phyloP scores from a whole-genome alignment of 805 yeast genomes.

The Ogataea degrootiae region DNA sequence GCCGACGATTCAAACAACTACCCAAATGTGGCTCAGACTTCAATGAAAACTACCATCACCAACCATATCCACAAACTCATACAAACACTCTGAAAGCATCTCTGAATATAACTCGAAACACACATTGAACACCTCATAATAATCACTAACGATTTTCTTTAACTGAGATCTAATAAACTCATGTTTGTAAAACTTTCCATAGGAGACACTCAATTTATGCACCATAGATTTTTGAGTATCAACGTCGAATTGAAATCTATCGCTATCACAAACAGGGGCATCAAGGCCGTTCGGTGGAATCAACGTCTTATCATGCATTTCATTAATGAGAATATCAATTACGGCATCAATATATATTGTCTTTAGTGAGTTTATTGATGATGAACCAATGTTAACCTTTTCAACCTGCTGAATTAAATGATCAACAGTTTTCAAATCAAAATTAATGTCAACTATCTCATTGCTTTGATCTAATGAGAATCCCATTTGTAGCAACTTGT shows the following conservation, averaged over 20 bases:
- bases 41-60: too few relatives aligned
- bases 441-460: slow-evolving; percentile 11
- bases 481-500: not conserved
- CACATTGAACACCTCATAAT: too few relatives aligned
- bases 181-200: too few relatives aligned
- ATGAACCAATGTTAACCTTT: slow-evolving; percentile 15
- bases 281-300: not conserved
- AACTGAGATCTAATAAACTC: too few relatives aligned
- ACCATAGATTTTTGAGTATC: not conserved
- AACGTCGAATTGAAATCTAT: not conserved
- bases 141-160: too few relatives aligned
- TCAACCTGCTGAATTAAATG: slow-evolving; percentile 17
- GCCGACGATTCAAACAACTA: too few relatives aligned
- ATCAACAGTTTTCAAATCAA: slow-evolving; percentile 11
- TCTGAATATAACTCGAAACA: too few relatives aligned
- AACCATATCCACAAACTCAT: too few relatives aligned
- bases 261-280: not conserved
- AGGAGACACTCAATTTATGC: too few relatives aligned
- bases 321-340: slow-evolving; percentile 8
- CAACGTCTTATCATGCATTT: slow-evolving; percentile 5
- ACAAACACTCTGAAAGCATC: too few relatives aligned
- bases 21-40: too few relatives aligned
- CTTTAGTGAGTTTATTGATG: slow-evolving; percentile 11
- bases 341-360: slow-evolving; percentile 15
- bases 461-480: not conserved